phyloP scores from a whole-genome alignment of 2,329 filamentous ascomycete genomes.

The Cladorrhinum sp. region DNA sequence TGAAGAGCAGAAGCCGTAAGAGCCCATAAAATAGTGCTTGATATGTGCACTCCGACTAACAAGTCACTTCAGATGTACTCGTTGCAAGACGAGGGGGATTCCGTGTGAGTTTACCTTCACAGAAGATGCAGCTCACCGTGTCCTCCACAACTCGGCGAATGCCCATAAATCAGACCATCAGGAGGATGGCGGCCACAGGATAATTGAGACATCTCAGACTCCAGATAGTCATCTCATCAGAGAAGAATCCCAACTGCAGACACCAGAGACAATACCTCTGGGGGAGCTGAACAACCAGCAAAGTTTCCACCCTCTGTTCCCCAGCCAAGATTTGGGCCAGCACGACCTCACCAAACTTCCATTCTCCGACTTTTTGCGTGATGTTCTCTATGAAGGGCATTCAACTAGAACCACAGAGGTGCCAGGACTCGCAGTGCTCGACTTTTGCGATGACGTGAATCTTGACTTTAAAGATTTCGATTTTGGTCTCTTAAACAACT shows the following conservation, averaged over 20 bases:
- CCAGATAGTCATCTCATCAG: constrained; percentile 29
- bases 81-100: constrained; percentile 47
- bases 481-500: constrained; percentile 49
- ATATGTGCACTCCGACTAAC: constrained; percentile 2
- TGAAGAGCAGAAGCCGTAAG: constrained; percentile 49
- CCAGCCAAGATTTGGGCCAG: constrained; percentile 20
- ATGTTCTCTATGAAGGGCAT: constrained; percentile 47
- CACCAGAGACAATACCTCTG: constrained; percentile 33
- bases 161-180: constrained; percentile 28
- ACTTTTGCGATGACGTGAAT: constrained; percentile 49
- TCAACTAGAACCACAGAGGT: constrained; percentile 36
- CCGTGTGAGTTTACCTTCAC: constrained; percentile 41
- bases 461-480: constrained; percentile 51
- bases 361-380: constrained; percentile 51
- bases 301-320: constrained; percentile 21
- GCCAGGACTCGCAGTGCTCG: constrained; percentile 44
- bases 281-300: constrained; percentile 28
- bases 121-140: constrained; percentile 42
- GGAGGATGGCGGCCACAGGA: constrained; percentile 17
- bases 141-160: constrained; percentile 42
- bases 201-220: constrained; percentile 29
- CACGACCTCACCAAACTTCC: constrained; percentile 36
- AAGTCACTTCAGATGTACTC: constrained; percentile 39
- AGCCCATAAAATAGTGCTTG: background rate
- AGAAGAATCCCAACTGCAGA: constrained; percentile 36